Conservation (phyloP, 805 yeast species). For the Yueomyces sinensis region DNA sequence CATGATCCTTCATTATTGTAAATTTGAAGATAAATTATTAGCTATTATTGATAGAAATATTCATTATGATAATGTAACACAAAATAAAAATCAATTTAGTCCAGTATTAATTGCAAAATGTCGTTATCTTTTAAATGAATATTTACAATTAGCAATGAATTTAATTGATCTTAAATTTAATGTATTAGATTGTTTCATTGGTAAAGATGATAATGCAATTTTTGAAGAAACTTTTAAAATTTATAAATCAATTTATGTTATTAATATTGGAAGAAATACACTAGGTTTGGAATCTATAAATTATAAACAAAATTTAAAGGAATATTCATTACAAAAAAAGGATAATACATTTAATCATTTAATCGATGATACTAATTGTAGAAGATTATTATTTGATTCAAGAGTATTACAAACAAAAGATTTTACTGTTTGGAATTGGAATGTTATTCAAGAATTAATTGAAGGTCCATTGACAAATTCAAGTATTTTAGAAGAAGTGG, state of each 20-base stretch:
- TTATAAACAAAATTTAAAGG: constrained; percentile 11
- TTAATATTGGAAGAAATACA: constrained; percentile 27
- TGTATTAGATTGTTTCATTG: constrained; percentile 1
- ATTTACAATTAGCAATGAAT: constrained; percentile 38
- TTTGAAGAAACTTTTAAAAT: constrained; percentile 29
- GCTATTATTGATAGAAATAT: constrained; percentile 5
- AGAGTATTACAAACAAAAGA: constrained; percentile 68
- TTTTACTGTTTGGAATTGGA: constrained; percentile 83
- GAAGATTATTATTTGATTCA: constrained; percentile 51
- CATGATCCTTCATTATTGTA: constrained; percentile 40
- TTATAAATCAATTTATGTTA: constrained; percentile 30
- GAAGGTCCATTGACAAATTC: constrained; percentile 74
- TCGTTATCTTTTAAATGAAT: constrained; percentile 48
- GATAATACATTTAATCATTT: constrained; percentile 14
- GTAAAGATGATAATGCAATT: background rate
- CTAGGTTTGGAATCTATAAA: constrained; percentile 22
- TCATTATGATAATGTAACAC: constrained; percentile 4
- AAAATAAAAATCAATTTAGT: constrained; percentile 27
- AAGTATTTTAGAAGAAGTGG: constrained; percentile 60
- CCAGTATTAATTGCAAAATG: constrained; percentile 39
- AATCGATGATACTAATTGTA: constrained; percentile 56
- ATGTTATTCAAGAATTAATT: constrained; percentile 51
- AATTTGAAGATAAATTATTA: constrained; percentile 36
- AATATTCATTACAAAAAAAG: constrained; percentile 13
- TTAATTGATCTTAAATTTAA: constrained; percentile 25